A percentile compares a stretch with the other conserved stretches of the same genome.
These are phyloP conservation scores for Sordaria brevicollis DNA, from an alignment of 495 filamentous ascomycete species.

Conservation along the genomic window DNA sequence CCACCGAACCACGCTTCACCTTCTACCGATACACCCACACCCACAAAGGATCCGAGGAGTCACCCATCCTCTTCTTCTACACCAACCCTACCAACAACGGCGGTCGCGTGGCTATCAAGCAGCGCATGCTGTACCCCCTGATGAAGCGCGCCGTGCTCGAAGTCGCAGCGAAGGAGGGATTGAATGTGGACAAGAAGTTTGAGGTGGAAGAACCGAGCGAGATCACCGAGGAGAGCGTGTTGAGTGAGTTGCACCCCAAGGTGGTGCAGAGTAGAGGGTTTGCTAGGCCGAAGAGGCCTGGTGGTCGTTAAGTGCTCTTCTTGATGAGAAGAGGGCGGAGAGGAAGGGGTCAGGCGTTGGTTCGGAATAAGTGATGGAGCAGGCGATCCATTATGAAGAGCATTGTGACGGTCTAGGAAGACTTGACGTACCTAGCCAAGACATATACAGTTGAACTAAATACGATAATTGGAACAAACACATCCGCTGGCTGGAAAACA, in stretches of 20 bases:
- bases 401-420: background rate
- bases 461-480: background rate
- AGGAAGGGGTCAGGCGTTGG: background rate
- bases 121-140: constrained; percentile 89
- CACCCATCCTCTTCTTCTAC: constrained; percentile 82
- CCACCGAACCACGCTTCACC: constrained; percentile 76
- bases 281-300: constrained; percentile 81
- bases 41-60: constrained; percentile 42
- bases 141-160: constrained; percentile 62
- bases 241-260: constrained; percentile 68
- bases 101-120: constrained; percentile 60
- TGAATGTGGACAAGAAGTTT: constrained; percentile 66
- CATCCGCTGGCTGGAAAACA: too few species aligned
- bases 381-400: background rate
- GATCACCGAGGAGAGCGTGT: constrained; percentile 58
- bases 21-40: constrained; percentile 66
- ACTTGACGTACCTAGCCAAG: background rate
- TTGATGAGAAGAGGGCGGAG: too few species aligned
- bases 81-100: constrained; percentile 67
- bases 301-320: constrained; percentile 23
- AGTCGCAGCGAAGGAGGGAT: constrained; percentile 56
- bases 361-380: background rate
- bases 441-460: background rate
- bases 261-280: constrained; percentile 64
- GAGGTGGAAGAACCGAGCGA: constrained; percentile 58